Percentiles rank a stretch among this genome's conserved stretches.
These are phyloP conservation scores for Periconia macrospinosa DNA, from an alignment of 2,329 filamentous ascomycete species.

Conservation along the genomic window DNA sequence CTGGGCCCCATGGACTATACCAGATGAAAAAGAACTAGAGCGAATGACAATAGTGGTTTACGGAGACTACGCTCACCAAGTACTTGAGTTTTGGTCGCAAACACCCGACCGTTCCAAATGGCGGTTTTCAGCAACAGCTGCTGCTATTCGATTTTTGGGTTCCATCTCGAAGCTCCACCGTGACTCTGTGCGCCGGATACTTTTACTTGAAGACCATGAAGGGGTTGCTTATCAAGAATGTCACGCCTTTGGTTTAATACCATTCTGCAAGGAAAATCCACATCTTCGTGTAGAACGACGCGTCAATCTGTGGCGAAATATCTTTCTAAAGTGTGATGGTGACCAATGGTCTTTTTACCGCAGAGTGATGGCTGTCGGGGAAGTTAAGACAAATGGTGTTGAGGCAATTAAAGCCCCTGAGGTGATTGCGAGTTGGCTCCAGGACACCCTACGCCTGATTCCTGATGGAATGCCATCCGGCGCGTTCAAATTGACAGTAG, in stretches of 20 bases:
- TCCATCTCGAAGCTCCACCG: background rate
- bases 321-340: background rate
- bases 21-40: background rate
- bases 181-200: background rate
- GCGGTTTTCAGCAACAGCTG: background rate
- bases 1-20: background rate
- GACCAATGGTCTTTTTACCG: background rate
- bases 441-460: no score
- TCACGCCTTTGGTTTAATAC: slow-evolving; percentile 3
- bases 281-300: background rate
- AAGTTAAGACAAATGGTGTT: no score
- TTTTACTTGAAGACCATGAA: background rate
- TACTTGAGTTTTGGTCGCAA: background rate
- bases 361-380: no score
- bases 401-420: no score
- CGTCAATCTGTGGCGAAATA: slow-evolving; percentile 1
- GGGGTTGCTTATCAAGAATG: slow-evolving; percentile 1
- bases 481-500: no score
- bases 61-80: background rate
- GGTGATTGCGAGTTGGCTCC: no score
- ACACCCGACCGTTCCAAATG: background rate
- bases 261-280: slow-evolving; percentile 3
- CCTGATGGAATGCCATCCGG: no score
- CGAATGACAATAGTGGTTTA: background rate
- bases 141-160: background rate